These are phyloP conservation scores for Trichomonas gallinae DNA, from an alignment of 208 protist genomes.

Conservation along the genomic window DNA sequence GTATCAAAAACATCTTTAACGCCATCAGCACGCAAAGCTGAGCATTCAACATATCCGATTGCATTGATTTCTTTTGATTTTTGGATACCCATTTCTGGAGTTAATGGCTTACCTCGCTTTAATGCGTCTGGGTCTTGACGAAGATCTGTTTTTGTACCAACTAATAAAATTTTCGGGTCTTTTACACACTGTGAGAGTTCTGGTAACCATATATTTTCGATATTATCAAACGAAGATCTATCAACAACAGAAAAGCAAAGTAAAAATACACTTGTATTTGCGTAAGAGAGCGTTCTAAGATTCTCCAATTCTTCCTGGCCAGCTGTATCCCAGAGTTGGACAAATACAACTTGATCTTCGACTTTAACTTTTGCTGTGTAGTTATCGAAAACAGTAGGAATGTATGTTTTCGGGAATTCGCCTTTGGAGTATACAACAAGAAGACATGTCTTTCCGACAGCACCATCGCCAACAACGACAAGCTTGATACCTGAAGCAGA, in stretches of 20 bases:
- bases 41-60: constrained; percentile 39
- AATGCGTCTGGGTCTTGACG: constrained; percentile 37
- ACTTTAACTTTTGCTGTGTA: constrained; percentile 29
- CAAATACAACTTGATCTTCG: constrained; percentile 39
- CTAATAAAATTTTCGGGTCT: constrained; percentile 51
- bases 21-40: constrained; percentile 33
- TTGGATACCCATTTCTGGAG: constrained; percentile 19
- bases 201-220: constrained; percentile 45
- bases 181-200: constrained; percentile 24
- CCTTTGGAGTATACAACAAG: constrained; percentile 64
- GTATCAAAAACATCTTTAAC: constrained; percentile 42
- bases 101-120: not conserved
- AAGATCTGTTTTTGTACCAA: constrained; percentile 70
- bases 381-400: constrained; percentile 34
- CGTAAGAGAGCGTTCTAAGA: constrained; percentile 27
- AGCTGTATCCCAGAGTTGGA: constrained; percentile 60
- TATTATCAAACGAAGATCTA: constrained; percentile 53
- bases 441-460: constrained; percentile 60
- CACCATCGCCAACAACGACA: constrained; percentile 60
- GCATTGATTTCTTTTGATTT: constrained; percentile 27
- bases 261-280: constrained; percentile 32
- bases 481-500: not conserved
- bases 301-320: constrained; percentile 34
- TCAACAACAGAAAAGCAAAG: constrained; percentile 32
- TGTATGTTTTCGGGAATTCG: constrained; percentile 49